Percentiles rank a stretch among this genome's conserved stretches.
Evolutionary conservation across 2,329 filamentous ascomycete species (phyloP).

Genomic region (Pseudogymnoascus sp.): DNA sequence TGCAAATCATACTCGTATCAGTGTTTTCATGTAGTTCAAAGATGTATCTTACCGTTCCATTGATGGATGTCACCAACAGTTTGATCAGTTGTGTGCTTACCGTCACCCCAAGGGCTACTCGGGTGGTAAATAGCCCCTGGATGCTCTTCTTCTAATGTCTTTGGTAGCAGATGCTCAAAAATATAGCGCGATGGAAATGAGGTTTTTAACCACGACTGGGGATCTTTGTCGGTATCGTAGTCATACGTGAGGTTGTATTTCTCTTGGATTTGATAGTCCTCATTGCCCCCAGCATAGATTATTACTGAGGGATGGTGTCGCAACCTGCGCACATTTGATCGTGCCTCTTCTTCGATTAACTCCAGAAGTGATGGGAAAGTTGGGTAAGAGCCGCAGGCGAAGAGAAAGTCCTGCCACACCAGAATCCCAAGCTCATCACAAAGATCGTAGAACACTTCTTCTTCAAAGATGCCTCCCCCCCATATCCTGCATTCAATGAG

Average conservation of each 20-base stretch:
- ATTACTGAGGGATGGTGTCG: slow-evolving; percentile 68
- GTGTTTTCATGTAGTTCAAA: background rate
- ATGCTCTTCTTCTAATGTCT: slow-evolving; percentile 58
- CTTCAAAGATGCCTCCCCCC: slow-evolving; percentile 74
- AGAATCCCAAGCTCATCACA: slow-evolving; percentile 73
- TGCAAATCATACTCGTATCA: slow-evolving; percentile 15
- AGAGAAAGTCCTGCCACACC: slow-evolving; percentile 88
- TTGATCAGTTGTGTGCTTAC: slow-evolving; percentile 53
- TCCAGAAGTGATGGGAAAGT: slow-evolving; percentile 50
- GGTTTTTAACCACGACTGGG: slow-evolving; percentile 20
- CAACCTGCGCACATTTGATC: slow-evolving; percentile 60
- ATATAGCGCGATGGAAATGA: slow-evolving; percentile 24
- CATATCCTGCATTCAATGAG: slow-evolving; percentile 40
- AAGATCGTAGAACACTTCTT: slow-evolving; percentile 63
- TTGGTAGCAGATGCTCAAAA: slow-evolving; percentile 58
- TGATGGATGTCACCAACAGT: slow-evolving; percentile 48
- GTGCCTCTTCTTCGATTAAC: slow-evolving; percentile 52
- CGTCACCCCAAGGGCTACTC: slow-evolving; percentile 70
- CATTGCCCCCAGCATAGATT: slow-evolving; percentile 78
- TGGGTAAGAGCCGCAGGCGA: slow-evolving; percentile 74
- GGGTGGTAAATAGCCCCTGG: slow-evolving; percentile 71
- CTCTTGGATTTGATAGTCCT: slow-evolving; percentile 57
- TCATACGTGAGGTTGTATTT: slow-evolving; percentile 23
- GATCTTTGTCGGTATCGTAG: slow-evolving; percentile 19
- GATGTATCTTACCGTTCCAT: slow-evolving; percentile 37